phyloP scores from a whole-genome alignment of 495 filamentous ascomycete genomes.

The Extremus antarcticus region DNA sequence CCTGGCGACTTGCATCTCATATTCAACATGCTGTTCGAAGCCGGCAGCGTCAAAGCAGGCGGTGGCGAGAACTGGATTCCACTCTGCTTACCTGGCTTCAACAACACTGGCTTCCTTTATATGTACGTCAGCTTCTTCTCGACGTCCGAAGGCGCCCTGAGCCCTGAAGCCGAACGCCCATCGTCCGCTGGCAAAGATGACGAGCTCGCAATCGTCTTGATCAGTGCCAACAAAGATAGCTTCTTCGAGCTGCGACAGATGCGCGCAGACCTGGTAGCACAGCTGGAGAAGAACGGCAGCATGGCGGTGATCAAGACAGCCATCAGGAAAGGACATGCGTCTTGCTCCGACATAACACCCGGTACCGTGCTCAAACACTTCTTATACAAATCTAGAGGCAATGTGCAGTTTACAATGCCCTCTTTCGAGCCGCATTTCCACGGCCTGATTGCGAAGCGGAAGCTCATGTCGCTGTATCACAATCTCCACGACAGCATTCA shows the following conservation, averaged over 20 bases:
- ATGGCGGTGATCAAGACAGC: conserved; percentile 64
- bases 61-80: conserved; percentile 98
- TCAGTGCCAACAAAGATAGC: conserved; percentile 81
- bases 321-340: conserved; percentile 57
- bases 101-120: conserved; percentile 93
- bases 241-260: conserved; percentile 84
- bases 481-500: conserved; percentile 75
- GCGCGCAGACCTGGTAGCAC: conserved; percentile 66
- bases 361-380: conserved; percentile 77
- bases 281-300: conserved; percentile 64
- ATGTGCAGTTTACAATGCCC: conserved; percentile 93
- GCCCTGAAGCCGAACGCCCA: conserved; percentile 22
- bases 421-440: conserved; percentile 63
- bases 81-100: conserved; percentile 91
- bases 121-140: conserved; percentile 96
- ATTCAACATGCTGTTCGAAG: conserved; percentile 99
- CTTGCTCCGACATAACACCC: conserved; percentile 62
- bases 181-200: conserved; percentile 43
- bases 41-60: conserved; percentile 72
- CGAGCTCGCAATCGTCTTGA: conserved; percentile 81
- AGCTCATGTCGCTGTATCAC: conserved; percentile 74
- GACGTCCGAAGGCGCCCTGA: conserved; percentile 31
- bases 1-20: conserved; percentile 92
- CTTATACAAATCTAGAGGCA: conserved; percentile 81
- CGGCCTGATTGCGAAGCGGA: conserved; percentile 53